phyloP scores from a whole-genome alignment of 2,329 filamentous ascomycete species.

The Curvularia eragrostidis region DNA sequence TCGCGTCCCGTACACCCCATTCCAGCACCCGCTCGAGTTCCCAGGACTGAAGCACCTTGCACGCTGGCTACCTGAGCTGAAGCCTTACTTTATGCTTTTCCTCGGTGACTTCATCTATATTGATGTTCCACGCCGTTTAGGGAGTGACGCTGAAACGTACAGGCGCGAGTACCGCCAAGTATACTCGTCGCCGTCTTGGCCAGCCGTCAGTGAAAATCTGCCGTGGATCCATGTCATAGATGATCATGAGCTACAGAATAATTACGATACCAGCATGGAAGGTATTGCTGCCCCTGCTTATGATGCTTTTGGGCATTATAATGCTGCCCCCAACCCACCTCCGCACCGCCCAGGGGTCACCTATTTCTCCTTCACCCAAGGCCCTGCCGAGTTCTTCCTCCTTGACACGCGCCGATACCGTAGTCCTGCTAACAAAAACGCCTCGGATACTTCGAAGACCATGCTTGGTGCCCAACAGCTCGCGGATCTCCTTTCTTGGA shows the following conservation, averaged over 20 bases:
- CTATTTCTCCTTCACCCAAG: slow-evolving; percentile 89
- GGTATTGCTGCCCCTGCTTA: slow-evolving; percentile 80
- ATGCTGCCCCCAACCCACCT: slow-evolving; percentile 84
- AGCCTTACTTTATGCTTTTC: slow-evolving; percentile 75
- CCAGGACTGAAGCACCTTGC: slow-evolving; percentile 81
- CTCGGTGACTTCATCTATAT: slow-evolving; percentile 89
- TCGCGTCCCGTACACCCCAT: slow-evolving; percentile 84
- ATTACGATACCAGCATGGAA: slow-evolving; percentile 80
- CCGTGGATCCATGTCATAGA: slow-evolving; percentile 98
- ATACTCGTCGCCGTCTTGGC: slow-evolving; percentile 96
- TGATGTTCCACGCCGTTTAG: slow-evolving; percentile 84
- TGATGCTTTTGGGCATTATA: slow-evolving; percentile 87
- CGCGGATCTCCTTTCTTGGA: slow-evolving; percentile 77
- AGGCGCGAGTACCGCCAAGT: slow-evolving; percentile 91
- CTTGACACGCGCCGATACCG: slow-evolving; percentile 90
- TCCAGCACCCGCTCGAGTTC: slow-evolving; percentile 83
- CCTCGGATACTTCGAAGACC: slow-evolving; percentile 72
- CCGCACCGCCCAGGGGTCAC: slow-evolving; percentile 69
- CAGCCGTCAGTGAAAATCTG: slow-evolving; percentile 73
- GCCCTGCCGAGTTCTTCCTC: slow-evolving; percentile 93
- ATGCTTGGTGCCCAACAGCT: slow-evolving; percentile 87
- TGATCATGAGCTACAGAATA: slow-evolving; percentile 72
- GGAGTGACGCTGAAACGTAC: slow-evolving; percentile 75
- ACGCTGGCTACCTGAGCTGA: slow-evolving; percentile 71
- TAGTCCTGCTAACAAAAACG: slow-evolving; percentile 68